Conservation (phyloP, 495 filamentous ascomycete species). For the Neurospora terricola region DNA sequence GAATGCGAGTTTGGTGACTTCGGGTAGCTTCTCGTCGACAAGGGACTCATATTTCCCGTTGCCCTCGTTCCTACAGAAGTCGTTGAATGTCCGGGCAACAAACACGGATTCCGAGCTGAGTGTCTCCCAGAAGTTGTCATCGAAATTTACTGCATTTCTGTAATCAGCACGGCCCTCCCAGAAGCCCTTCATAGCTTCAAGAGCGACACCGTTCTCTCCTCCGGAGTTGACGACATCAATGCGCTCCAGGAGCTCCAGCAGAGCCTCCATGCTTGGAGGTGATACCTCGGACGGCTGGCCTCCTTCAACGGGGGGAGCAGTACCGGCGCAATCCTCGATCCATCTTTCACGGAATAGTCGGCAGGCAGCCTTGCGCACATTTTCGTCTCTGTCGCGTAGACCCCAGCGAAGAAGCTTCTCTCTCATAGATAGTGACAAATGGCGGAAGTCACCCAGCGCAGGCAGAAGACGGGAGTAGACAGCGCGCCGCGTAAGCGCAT, state of each 20-base stretch:
- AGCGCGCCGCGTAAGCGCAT: constrained; percentile 69
- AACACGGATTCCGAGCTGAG: constrained; percentile 81
- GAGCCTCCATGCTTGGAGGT: constrained; percentile 57
- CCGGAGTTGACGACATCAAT: constrained; percentile 89
- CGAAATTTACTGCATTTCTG: constrained; percentile 66
- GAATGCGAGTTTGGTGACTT: constrained; percentile 80
- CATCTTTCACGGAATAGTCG: constrained; percentile 88
- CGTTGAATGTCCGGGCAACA: constrained; percentile 82
- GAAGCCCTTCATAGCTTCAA: constrained; percentile 89
- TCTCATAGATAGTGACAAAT: constrained; percentile 88
- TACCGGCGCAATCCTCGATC: constrained; percentile 86
- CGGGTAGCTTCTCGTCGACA: constrained; percentile 86
- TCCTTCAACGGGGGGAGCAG: constrained; percentile 35
- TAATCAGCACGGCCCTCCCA: constrained; percentile 94
- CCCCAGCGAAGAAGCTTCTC: constrained; percentile 96
- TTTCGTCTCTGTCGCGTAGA: constrained; percentile 87
- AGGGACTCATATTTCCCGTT: constrained; percentile 60
- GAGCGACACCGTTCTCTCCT: constrained; percentile 76
- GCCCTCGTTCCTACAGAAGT: constrained; percentile 67
- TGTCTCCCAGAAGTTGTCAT: constrained; percentile 79
- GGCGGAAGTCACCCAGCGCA: constrained; percentile 87
- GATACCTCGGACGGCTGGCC: constrained; percentile 41
- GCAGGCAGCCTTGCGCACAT: constrained; percentile 81
- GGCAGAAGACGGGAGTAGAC: constrained; percentile 85
- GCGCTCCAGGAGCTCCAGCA: constrained; percentile 86